A percentile compares a stretch with the other conserved stretches of the same genome.
phyloP scores from a whole-genome alignment of 2,329 filamentous ascomycete species.

The Colletotrichum lentis region DNA sequence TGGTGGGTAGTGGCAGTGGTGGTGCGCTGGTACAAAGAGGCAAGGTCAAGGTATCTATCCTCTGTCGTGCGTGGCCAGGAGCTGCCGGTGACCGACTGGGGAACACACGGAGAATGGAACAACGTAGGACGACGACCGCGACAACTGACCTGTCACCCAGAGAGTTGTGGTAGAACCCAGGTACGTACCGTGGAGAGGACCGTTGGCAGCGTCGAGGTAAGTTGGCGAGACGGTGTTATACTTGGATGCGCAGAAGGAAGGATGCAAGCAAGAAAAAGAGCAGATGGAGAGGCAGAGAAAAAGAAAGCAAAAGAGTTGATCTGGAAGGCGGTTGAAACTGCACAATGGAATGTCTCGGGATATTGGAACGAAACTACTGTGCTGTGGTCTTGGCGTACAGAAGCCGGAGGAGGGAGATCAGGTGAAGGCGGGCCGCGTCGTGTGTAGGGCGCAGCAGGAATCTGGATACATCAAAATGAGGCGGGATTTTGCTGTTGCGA shows the following conservation, averaged over 20 bases:
- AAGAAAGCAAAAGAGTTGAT: slow-evolving; percentile 23
- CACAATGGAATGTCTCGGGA: slow-evolving; percentile 30
- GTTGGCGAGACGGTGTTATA: background rate
- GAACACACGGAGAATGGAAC: slow-evolving; percentile 29
- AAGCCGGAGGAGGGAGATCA: background rate
- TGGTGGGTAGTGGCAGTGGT: slow-evolving; percentile 2
- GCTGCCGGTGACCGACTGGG: slow-evolving; percentile 21
- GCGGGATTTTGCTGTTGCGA: background rate
- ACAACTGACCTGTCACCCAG: slow-evolving; percentile 9
- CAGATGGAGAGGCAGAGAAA: background rate
- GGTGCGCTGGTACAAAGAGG: slow-evolving; percentile 14
- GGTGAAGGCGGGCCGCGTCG: slow-evolving; percentile 3
- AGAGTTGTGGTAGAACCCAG: background rate
- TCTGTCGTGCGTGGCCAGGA: slow-evolving; percentile 7
- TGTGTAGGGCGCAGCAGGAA: background rate
- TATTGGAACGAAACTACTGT: slow-evolving; percentile 28
- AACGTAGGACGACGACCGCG: slow-evolving; percentile 26
- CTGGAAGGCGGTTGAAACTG: slow-evolving; percentile 29
- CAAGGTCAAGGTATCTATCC: background rate
- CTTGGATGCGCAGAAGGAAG: slow-evolving; percentile 3
- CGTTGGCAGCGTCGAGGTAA: background rate
- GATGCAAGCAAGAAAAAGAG: background rate
- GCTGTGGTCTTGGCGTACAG: slow-evolving; percentile 25
- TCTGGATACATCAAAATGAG: too few species aligned
- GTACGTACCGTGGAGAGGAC: background rate